Evolutionary conservation across 2,329 filamentous ascomycete genomes (phyloP).

Genomic region (Cercospora sp.): DNA sequence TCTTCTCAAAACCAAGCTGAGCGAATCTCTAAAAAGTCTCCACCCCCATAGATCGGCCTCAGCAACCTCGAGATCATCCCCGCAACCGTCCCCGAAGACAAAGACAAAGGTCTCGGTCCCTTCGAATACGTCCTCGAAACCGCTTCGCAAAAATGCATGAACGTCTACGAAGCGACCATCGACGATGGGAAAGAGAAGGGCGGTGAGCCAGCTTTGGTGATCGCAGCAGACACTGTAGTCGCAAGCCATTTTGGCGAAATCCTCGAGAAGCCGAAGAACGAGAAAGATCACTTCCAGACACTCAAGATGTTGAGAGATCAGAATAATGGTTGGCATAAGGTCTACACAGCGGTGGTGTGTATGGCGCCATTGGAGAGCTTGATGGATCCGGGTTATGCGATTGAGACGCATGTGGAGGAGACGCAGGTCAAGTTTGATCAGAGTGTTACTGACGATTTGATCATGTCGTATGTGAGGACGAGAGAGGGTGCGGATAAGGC

Average conservation of each 20-base stretch:
- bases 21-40: constrained; percentile 19
- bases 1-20: constrained; percentile 20
- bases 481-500: constrained; percentile 95
- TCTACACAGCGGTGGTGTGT: constrained; percentile 82
- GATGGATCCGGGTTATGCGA: constrained; percentile 78
- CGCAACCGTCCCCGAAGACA: constrained; percentile 79
- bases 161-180: constrained; percentile 65
- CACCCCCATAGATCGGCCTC: constrained; percentile 66
- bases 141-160: constrained; percentile 76
- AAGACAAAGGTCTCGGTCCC: constrained; percentile 75
- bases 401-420: constrained; percentile 82
- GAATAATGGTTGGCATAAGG: constrained; percentile 63
- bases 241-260: constrained; percentile 73
- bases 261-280: constrained; percentile 84
- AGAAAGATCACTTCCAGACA: constrained; percentile 81
- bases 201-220: constrained; percentile 47
- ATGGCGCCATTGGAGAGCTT: constrained; percentile 80
- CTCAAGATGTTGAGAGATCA: constrained; percentile 77
- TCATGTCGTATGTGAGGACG: constrained; percentile 76
- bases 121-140: constrained; percentile 91
- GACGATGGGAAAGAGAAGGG: constrained; percentile 50
- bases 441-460: constrained; percentile 72
- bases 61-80: constrained; percentile 79
- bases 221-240: constrained; percentile 57
- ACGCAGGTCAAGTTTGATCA: constrained; percentile 84